phyloP scores from a whole-genome alignment of 108 stramenopile species.

The Nitzschia sp. region DNA sequence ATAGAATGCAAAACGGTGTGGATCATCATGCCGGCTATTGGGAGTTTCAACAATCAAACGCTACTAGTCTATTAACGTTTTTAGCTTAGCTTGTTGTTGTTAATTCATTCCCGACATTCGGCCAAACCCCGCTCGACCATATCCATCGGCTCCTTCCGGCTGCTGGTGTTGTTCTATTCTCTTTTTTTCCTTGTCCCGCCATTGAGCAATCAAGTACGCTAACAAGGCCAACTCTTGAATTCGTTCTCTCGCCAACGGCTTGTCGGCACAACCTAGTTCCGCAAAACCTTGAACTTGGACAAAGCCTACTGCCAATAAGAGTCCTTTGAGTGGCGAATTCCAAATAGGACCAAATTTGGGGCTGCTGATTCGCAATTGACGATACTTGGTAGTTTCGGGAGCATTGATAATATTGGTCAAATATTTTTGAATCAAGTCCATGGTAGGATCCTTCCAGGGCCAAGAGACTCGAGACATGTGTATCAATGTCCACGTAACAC shows the following conservation, averaged over 20 bases:
- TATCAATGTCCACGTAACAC: slow-evolving; percentile 55
- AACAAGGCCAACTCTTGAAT: slow-evolving; percentile 57
- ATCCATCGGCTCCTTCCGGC: slow-evolving; percentile 65
- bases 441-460: slow-evolving; percentile 20
- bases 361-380: slow-evolving; percentile 53
- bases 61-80: too few species aligned
- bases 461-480: slow-evolving; percentile 53
- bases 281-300: slow-evolving; percentile 53
- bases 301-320: slow-evolving; percentile 63
- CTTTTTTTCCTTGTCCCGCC: slow-evolving; percentile 22
- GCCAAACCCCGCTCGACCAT: slow-evolving; percentile 53
- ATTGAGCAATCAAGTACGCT: slow-evolving; percentile 34
- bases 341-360: slow-evolving; percentile 52
- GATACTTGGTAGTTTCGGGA: slow-evolving; percentile 59
- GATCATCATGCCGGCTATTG: too few species aligned
- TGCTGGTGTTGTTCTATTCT: slow-evolving; percentile 15
- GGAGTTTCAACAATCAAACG: too few species aligned
- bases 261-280: slow-evolving; percentile 46
- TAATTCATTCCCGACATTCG: slow-evolving; percentile 20
- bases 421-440: slow-evolving; percentile 52
- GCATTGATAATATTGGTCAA: slow-evolving; percentile 56
- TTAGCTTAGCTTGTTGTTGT: too few species aligned
- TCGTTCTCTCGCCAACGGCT: slow-evolving; percentile 35
- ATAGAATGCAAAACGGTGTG: too few species aligned
- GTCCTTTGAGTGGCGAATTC: slow-evolving; percentile 62